Evolutionary conservation across 768 basidiomycete species (phyloP), one percentile per base, ranked within the genome.

Genomic region (Calocybe cyanea): DNA sequence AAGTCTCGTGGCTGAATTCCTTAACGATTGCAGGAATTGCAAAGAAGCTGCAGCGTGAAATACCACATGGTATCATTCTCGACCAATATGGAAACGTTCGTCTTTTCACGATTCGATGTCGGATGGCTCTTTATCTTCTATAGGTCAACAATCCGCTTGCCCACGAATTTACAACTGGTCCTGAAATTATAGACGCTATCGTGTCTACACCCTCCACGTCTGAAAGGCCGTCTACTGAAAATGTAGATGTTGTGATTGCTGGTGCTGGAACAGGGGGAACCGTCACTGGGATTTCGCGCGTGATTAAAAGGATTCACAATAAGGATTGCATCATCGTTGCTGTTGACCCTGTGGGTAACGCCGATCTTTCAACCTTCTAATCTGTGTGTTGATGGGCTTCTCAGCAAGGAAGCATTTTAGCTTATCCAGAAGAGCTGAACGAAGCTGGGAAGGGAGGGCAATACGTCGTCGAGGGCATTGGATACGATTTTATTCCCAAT

Each of bases 191-290:
- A 45, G 78, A 84, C 6, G 86, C 87, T 8, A 74, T 92, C 11
- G 66, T 67, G 3, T 76, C 79, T 1, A 87, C 83, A 1, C 85
- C 80, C 7, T 81, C 83, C 19, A 83, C 79, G 0, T 53, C 65
- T 5, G 61, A 61, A 11, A 72, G 63, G 39, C 81, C 80, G 0
- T 89, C 87, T 0, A 85, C 83, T 24, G 73, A 76, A 40, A 84
- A 86, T 61, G 81, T 97, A 18, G 86, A 94, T 59, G 84, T 81
- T 1, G 68, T 98, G 40, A 65, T 96, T 17, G 90, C 84, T 7
- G 83, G 90, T 2, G 90, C 94, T 8, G 96, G 96, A 11, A 99
- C 96, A 1, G 95, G 96, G 11, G 95, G 95, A 9, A 97, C 95
- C 0, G 69, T 99, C 50, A 90, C 89, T n/a, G 95, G 95, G 1